These are phyloP conservation scores for Claviceps sp. DNA, from an alignment of 2,329 filamentous ascomycete species.

Conservation along the genomic window DNA sequence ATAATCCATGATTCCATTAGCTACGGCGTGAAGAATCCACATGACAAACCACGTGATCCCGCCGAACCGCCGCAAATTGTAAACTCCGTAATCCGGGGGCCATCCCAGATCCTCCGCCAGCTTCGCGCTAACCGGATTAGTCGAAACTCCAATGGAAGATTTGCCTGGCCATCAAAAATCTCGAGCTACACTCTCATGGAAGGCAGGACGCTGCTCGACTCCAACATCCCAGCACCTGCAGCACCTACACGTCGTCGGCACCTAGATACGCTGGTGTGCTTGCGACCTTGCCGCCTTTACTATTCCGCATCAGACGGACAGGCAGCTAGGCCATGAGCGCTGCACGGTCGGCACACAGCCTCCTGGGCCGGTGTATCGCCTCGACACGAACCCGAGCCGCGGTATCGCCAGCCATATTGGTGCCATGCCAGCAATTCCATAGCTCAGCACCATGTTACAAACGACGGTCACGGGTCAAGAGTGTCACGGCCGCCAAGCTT, in stretches of 20 bases:
- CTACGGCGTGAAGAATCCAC: too few species aligned
- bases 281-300: neutral
- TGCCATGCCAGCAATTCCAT: conserved; percentile 34
- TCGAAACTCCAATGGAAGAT: conserved; percentile 4
- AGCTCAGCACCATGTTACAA: conserved; percentile 33
- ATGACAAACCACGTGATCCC: too few species aligned
- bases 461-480: conserved; percentile 38
- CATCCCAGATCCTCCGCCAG: too few species aligned
- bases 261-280: neutral
- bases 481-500: conserved; percentile 37
- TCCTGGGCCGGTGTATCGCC: conserved; percentile 37
- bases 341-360: conserved; percentile 39
- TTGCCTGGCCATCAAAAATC: conserved; percentile 18
- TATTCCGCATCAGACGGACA: neutral
- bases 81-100: too few species aligned
- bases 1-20: too few species aligned
- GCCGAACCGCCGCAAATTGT: too few species aligned
- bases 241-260: neutral
- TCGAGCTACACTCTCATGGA: conserved; percentile 12
- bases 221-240: neutral
- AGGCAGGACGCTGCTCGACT: conserved; percentile 5
- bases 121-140: conserved; percentile 4
- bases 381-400: conserved; percentile 15
- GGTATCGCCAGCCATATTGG: conserved; percentile 12
- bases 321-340: conserved; percentile 38